Conservation (phyloP, 176 grass and related monocot genomes). For the Carex scoparia region DNA sequence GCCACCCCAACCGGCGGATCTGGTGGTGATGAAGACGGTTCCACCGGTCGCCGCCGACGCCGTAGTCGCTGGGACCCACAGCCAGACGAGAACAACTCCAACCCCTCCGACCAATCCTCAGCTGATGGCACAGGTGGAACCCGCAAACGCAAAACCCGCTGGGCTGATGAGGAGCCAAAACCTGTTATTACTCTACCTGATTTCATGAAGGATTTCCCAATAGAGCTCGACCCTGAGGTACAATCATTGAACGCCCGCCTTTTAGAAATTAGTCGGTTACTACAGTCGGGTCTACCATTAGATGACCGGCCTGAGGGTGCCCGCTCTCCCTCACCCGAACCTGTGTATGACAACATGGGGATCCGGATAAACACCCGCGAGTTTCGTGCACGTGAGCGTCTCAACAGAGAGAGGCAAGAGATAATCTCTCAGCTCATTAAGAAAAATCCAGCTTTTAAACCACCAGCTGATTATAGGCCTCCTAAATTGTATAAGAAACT, state of each 20-base stretch:
- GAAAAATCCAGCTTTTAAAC: slow-evolving; percentile 87
- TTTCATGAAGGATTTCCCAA: slow-evolving; percentile 97
- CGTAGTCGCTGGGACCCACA: slow-evolving; percentile 81
- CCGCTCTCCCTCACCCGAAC: slow-evolving; percentile 74
- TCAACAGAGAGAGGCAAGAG: slow-evolving; percentile 85
- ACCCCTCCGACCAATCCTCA: slow-evolving; percentile 32
- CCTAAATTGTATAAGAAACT: slow-evolving; percentile 96
- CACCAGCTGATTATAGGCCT: slow-evolving; percentile 76
- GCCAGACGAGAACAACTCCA: slow-evolving; percentile 36
- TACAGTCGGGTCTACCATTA: slow-evolving; percentile 58
- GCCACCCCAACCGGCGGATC: slow-evolving; percentile 27
- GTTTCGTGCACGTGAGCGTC: slow-evolving; percentile 66
- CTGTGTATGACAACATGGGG: slow-evolving; percentile 87
- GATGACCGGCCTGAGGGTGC: slow-evolving; percentile 79
- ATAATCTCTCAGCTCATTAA: slow-evolving; percentile 97
- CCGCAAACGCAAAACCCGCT: slow-evolving; percentile 78
- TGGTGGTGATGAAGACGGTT: slow-evolving; percentile 34
- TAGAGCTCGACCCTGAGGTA: slow-evolving; percentile 87
- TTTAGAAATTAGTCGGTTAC: slow-evolving; percentile 70
- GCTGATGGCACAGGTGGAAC: slow-evolving; percentile 30
- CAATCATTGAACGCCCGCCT: slow-evolving; percentile 76
- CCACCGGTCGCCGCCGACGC: slow-evolving; percentile 43
- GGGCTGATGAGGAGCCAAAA: slow-evolving; percentile 89
- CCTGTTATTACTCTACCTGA: slow-evolving; percentile 64
- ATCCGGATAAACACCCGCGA: slow-evolving; percentile 92